These are phyloP conservation scores for Gypsophila paniculata DNA, from an alignment of 179 eudicot genomes.

Conservation along the genomic window DNA sequence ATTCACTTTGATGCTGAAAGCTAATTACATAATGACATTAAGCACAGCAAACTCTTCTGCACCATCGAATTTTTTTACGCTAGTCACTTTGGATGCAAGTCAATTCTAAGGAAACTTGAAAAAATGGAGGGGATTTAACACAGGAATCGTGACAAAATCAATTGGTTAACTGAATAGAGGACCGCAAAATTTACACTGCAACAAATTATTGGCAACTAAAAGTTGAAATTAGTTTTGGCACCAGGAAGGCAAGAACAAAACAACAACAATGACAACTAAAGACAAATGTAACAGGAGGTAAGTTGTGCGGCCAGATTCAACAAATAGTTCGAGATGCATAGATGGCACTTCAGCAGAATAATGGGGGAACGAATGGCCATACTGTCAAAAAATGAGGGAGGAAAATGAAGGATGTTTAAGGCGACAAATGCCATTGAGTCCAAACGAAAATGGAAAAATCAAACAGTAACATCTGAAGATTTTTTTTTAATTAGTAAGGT, in stretches of 20 bases:
- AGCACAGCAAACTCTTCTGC: neutral
- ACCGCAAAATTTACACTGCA: neutral
- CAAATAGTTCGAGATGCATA: neutral
- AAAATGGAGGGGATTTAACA: neutral
- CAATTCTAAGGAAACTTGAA: neutral
- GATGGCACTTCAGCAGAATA: constrained; percentile 5
- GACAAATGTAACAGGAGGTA: constrained; percentile 3
- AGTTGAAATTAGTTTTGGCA: neutral
- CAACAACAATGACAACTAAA: neutral
- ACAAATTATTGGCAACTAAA: neutral
- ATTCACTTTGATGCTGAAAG: neutral
- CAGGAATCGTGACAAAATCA: neutral
- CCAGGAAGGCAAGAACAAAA: constrained; percentile 1
- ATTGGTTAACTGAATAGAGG: neutral
- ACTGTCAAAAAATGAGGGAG: neutral
- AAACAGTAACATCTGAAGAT: constrained; percentile 10
- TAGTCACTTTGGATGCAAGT: neutral
- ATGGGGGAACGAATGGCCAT: neutral
- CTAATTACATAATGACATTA: neutral
- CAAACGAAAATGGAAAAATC: neutral
- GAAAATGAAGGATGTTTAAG: neutral
- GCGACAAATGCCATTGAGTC: neutral
- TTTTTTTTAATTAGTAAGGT: no score
- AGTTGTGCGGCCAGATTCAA: constrained; percentile 3
- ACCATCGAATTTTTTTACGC: neutral